Base-by-base conservation (phyloP, 2,329 filamentous ascomycete species). In the Ophiostoma triangulosporum region DNA sequence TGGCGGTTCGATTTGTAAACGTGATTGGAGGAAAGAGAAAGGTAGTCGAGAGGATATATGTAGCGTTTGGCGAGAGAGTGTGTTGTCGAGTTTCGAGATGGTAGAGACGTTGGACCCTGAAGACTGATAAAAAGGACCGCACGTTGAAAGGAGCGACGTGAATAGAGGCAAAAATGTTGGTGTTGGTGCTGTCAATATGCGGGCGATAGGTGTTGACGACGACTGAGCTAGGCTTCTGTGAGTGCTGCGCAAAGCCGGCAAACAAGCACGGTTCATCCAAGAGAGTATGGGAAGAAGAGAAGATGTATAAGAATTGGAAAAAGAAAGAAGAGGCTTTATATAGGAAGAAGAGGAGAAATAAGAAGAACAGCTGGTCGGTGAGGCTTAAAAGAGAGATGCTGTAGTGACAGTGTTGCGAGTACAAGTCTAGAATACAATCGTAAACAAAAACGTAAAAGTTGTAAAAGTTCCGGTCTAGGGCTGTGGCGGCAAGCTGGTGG, bases 241-340 rank as follows among this genome's bases (percentile, higher is more conserved):
- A 51, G 52, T 58, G 52, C 52, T 58, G 54, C 58, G 57, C 57
- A 61, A 51, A 56, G 54, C 56, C 54, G 59, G 14, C 24, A 54
- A 36, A 11, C 54, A 29, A 36, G 35, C 33, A 54, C 35, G 43
- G 51, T 53, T 51, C 60, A 62, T 61, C 26, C 55, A 60, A 52
- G 36, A 46, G 38, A 49, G 20, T 40, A 54, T 12, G 22, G 22
- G 12, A 43, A 24, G n/a, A n/a, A 14, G 20, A 43, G n/a, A n/a
- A n/a, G n/a, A n/a, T n/a, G n/a, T n/a, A n/a, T n/a, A n/a, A n/a
- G n/a, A n/a, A 35, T 6, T 24, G 4, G 20, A 11, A 31, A 6
- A 24, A 43, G 36, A 40, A 24, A 14, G n/a, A n/a, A n/a, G n/a
- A n/a, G n/a, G n/a, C n/a, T n/a, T n/a, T n/a, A n/a, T n/a, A n/a